Evolutionary conservation across 176 grass and related monocot genomes (phyloP), one percentile per base, ranked within the genome.

Genomic region (Avena insularis): DNA sequence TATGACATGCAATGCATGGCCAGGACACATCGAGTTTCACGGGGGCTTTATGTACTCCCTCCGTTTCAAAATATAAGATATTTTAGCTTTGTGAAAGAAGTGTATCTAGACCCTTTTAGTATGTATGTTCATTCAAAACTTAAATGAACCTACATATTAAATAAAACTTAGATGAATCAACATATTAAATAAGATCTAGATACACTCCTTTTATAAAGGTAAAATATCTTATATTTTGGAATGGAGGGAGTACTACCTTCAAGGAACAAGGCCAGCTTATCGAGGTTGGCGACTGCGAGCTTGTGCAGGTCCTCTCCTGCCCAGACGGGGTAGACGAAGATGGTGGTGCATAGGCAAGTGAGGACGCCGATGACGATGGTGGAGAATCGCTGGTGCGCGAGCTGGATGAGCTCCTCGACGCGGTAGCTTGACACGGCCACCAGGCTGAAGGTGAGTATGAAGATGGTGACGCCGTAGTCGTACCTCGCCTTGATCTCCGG

Each of bases 371-470:
- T 69, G 90, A 62, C 87, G 73, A 98, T 81, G 58, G 96, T 98
- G 69, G 92, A 88, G 75, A 93, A 69, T 17, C 93, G 86, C 92
- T 93, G 93, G 85, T 96, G 96, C 2, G 93, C 96, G n/a, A 98
- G 61, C 40, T 80, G 89, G 38, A 96, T 71, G 66, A 98, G 79
- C 59, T 96, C 92, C 20, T 96, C 90, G 0, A 94, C 93, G 33
- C 96, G 88, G 87, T 94, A 98, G 91, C 96, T 98, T 5, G 96
- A 98, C 45, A 98, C 92, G 3, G 96, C 87, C 82, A 98, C 96
- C 15, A 98, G 87, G 89, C 96, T 94, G 89, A 98, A 98, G 62
- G 96, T 96, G 1, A 98, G 89, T 74, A 98, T 98, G 82, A 98
- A 98, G 82, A 98, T 98, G 35, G 90, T 94, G 38, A 98, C 93